Evolutionary conservation across 2,329 filamentous ascomycete genomes (phyloP).

Genomic region (Beauveria australis): DNA sequence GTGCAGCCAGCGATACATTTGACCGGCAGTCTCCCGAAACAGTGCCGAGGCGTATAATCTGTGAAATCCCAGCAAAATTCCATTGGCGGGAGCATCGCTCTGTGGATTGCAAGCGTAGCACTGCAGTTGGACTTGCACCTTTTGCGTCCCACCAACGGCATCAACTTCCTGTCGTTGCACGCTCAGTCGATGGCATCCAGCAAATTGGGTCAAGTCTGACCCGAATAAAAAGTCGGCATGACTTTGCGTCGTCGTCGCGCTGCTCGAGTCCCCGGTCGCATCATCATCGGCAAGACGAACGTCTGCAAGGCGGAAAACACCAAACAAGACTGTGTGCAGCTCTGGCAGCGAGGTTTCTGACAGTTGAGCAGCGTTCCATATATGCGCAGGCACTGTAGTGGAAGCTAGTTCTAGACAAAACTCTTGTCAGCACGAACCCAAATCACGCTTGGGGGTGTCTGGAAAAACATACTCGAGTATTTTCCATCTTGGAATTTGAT

Average conservation of each 20-base stretch:
- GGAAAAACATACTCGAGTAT: conserved; percentile 1
- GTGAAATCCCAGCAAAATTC: not conserved
- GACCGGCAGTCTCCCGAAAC: conserved; percentile 1
- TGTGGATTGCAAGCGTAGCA: conserved; percentile 9
- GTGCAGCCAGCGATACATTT: not conserved
- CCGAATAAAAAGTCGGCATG: conserved; percentile 24
- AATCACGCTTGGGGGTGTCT: too few species aligned
- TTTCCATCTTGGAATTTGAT: not conserved
- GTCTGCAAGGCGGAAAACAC: conserved; percentile 21
- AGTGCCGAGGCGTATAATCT: not conserved
- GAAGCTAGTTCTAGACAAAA: not conserved
- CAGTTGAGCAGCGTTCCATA: conserved; percentile 17
- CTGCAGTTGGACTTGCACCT: not conserved
- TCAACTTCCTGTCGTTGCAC: conserved; percentile 15
- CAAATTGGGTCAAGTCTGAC: conserved; percentile 18
- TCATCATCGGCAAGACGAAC: conserved; percentile 1
- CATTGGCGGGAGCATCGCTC: not conserved
- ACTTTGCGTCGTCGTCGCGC: conserved; percentile 14
- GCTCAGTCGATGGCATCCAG: conserved; percentile 23
- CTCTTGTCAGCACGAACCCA: not conserved
- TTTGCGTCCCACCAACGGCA: not conserved
- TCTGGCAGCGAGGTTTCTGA: conserved; percentile 14
- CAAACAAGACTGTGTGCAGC: conserved; percentile 18
- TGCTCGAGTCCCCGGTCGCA: not conserved
- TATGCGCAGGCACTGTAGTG: not conserved